These are phyloP conservation scores for Chalaropsis ovoidea DNA, from an alignment of 2,329 filamentous ascomycete species.

Conservation along the genomic window DNA sequence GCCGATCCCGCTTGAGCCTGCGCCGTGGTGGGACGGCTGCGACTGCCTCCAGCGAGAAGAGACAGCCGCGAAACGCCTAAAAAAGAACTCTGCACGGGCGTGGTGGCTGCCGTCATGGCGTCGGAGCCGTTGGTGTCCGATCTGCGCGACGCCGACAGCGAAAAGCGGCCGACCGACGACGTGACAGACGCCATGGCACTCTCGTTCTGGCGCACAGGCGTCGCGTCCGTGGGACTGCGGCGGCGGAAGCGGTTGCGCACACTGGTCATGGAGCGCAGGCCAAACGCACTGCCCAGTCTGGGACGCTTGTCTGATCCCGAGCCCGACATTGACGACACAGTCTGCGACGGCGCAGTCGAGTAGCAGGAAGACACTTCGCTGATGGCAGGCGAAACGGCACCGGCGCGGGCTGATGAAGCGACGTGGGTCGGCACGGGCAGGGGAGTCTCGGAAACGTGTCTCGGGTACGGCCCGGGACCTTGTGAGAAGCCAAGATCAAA, in stretches of 20 bases:
- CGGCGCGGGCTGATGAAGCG: neutral
- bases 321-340: slow-evolving; percentile 6
- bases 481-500: slow-evolving; percentile 18
- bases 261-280: slow-evolving; percentile 15
- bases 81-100: slow-evolving; percentile 22
- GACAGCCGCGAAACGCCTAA: slow-evolving; percentile 25
- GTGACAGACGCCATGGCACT: slow-evolving; percentile 18
- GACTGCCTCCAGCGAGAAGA: slow-evolving; percentile 21
- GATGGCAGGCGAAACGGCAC: slow-evolving; percentile 16
- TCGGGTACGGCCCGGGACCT: neutral
- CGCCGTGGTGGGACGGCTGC: slow-evolving; percentile 17
- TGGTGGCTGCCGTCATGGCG: neutral
- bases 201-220: slow-evolving; percentile 14
- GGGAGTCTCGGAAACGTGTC: neutral
- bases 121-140: neutral
- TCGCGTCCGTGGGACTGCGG: slow-evolving; percentile 18
- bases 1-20: slow-evolving; percentile 8
- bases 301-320: slow-evolving; percentile 10
- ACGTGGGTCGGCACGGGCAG: slow-evolving; percentile 13
- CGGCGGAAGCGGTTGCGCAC: slow-evolving; percentile 24
- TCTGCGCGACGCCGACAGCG: slow-evolving; percentile 13
- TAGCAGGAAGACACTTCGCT: slow-evolving; percentile 19
- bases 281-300: slow-evolving; percentile 12
- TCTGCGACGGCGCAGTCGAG: slow-evolving; percentile 13
- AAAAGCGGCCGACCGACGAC: slow-evolving; percentile 20